Evolutionary conservation across 495 filamentous ascomycete species (phyloP).

Genomic region (Opeltia flavorubescens): DNA sequence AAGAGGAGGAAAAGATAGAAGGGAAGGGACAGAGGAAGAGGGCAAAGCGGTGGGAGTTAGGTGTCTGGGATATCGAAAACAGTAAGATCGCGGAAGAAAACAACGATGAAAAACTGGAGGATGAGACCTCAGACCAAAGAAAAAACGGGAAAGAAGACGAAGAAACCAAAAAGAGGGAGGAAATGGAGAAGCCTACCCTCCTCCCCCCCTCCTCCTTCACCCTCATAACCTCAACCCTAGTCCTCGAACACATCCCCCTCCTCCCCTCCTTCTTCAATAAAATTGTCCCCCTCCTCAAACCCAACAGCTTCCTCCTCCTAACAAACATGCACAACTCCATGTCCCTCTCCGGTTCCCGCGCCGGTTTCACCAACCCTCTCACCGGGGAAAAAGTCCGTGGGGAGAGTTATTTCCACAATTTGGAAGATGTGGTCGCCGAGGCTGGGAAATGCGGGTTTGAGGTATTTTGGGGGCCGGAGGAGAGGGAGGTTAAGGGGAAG

Average conservation of each 20-base stretch:
- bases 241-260: conserved; percentile 54
- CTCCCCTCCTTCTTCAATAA: conserved; percentile 38
- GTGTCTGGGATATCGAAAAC: not conserved
- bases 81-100: no score
- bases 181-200: no score
- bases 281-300: conserved; percentile 30
- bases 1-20: no score
- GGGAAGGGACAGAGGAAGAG: no score
- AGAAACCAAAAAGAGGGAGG: no score
- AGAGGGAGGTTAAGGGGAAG: conserved; percentile 36
- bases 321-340: conserved; percentile 68
- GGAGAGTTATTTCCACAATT: conserved; percentile 43
- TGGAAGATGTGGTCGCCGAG: conserved; percentile 39
- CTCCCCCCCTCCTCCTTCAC: no score
- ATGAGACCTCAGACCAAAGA: no score
- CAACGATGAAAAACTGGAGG: no score
- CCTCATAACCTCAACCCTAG: conserved; percentile 50
- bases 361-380: conserved; percentile 47
- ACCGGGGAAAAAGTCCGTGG: conserved; percentile 48
- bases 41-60: conserved; percentile 1
- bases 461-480: conserved; percentile 24
- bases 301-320: conserved; percentile 41
- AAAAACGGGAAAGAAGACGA: no score
- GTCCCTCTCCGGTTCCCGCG: conserved; percentile 45
- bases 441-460: conserved; percentile 39